Conservation (phyloP, 495 filamentous ascomycete species). For the Penicillium turbatum region DNA sequence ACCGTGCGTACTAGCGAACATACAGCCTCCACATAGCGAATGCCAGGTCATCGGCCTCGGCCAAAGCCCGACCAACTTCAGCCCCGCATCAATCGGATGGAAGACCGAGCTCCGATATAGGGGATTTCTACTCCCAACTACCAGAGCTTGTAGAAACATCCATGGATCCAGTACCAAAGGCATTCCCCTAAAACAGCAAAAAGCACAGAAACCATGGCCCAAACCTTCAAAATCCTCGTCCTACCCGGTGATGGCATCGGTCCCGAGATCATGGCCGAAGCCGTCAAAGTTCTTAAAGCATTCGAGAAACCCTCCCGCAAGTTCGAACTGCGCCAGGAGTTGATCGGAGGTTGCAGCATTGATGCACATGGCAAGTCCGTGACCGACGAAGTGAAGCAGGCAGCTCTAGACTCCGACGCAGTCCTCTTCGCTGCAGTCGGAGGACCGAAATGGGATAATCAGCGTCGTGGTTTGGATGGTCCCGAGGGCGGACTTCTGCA, state of each 20-base stretch:
- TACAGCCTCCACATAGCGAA: slow-evolving; percentile 5
- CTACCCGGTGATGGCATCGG: slow-evolving; percentile 54
- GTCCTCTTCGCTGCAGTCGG: slow-evolving; percentile 50
- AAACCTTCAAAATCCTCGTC: slow-evolving; percentile 46
- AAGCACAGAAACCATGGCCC: slow-evolving; percentile 11
- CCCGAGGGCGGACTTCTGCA: slow-evolving; percentile 45
- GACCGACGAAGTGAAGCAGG: slow-evolving; percentile 42
- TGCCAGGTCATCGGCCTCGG: slow-evolving; percentile 15
- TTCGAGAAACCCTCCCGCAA: slow-evolving; percentile 35
- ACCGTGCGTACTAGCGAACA: no score
- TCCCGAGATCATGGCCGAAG: slow-evolving; percentile 52
- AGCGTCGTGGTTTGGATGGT: slow-evolving; percentile 38
- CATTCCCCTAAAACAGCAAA: not conserved
- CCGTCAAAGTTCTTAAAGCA: slow-evolving; percentile 46
- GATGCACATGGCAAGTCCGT: slow-evolving; percentile 43
- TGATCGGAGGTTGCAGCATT: slow-evolving; percentile 48
- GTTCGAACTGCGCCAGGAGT: slow-evolving; percentile 42
- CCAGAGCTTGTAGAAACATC: not conserved
- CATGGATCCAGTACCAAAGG: not conserved
- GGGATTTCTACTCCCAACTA: not conserved
- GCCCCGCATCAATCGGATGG: slow-evolving; percentile 22
- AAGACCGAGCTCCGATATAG: slow-evolving; percentile 23
- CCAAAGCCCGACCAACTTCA: slow-evolving; percentile 13
- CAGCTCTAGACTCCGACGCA: slow-evolving; percentile 38
- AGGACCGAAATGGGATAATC: slow-evolving; percentile 48